Percentiles rank a stretch among this genome's conserved stretches.
These are phyloP conservation scores for Nannizzia gypsea DNA, from an alignment of 2,329 filamentous ascomycete genomes.

Conservation along the genomic window DNA sequence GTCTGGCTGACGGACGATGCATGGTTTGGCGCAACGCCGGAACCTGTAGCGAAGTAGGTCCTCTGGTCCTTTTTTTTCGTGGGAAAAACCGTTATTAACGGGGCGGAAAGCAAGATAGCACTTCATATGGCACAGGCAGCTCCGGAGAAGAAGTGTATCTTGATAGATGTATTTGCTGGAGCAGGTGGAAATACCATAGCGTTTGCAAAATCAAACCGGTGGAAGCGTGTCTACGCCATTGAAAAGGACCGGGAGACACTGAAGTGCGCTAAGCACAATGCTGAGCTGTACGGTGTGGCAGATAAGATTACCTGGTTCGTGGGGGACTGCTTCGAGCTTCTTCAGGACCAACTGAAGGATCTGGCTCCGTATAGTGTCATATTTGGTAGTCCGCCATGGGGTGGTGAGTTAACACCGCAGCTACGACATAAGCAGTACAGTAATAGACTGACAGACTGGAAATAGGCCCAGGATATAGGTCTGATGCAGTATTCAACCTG, in stretches of 20 bases:
- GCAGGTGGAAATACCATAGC: slow-evolving; percentile 90
- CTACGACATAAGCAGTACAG: neutral
- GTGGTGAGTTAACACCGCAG: slow-evolving; percentile 40
- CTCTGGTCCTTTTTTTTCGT: neutral
- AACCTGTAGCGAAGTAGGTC: slow-evolving; percentile 70
- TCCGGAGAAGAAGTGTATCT: slow-evolving; percentile 46
- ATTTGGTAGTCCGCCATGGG: slow-evolving; percentile 66
- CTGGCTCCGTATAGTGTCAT: slow-evolving; percentile 45
- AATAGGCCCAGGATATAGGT: slow-evolving; percentile 50
- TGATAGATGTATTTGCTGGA: slow-evolving; percentile 85
- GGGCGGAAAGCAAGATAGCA: slow-evolving; percentile 55
- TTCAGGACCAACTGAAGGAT: slow-evolving; percentile 42
- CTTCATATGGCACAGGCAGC: slow-evolving; percentile 51
- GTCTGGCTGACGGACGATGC: slow-evolving; percentile 84
- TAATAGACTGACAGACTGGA: slow-evolving; percentile 1
- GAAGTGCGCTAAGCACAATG: slow-evolving; percentile 86
- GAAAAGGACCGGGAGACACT: slow-evolving; percentile 72
- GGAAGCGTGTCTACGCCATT: slow-evolving; percentile 75
- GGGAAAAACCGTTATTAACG: neutral
- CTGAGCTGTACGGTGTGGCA: slow-evolving; percentile 66
- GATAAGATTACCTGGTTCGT: slow-evolving; percentile 74
- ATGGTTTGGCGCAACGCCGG: slow-evolving; percentile 95
- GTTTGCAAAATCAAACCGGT: slow-evolving; percentile 71
- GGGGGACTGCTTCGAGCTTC: slow-evolving; percentile 71
- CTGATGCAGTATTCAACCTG: slow-evolving; percentile 66